These are phyloP conservation scores for Ceratocystis cubensis DNA, from an alignment of 2,329 filamentous ascomycete genomes.

Conservation along the genomic window DNA sequence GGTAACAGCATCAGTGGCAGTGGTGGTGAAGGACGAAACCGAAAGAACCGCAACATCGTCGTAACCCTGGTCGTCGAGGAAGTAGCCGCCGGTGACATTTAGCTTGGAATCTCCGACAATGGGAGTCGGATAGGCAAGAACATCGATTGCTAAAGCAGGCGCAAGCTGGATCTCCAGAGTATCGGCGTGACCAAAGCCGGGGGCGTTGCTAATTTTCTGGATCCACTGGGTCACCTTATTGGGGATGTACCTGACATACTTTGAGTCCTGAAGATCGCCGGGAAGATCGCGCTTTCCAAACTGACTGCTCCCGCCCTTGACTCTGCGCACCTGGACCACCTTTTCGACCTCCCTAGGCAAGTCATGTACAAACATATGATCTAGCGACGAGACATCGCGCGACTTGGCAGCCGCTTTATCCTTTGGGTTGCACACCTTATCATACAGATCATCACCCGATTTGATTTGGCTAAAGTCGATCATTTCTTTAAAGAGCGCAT, in stretches of 20 bases:
- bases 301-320: slow-evolving; percentile 6
- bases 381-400: slow-evolving; percentile 21
- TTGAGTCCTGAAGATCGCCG: slow-evolving; percentile 1
- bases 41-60: slow-evolving; percentile 29
- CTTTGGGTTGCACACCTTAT: slow-evolving; percentile 27
- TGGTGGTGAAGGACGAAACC: slow-evolving; percentile 25
- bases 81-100: slow-evolving; percentile 28
- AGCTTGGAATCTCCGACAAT: slow-evolving; percentile 26
- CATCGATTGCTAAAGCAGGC: not conserved
- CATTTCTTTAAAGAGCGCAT: slow-evolving; percentile 23
- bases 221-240: slow-evolving; percentile 3
- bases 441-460: slow-evolving; percentile 30
- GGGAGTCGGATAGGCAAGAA: slow-evolving; percentile 27
- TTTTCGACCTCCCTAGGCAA: slow-evolving; percentile 24
- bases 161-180: slow-evolving; percentile 4
- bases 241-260: slow-evolving; percentile 5
- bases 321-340: not conserved
- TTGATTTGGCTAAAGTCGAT: slow-evolving; percentile 27
- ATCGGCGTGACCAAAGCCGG: not conserved
- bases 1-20: slow-evolving; percentile 21
- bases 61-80: slow-evolving; percentile 28
- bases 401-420: slow-evolving; percentile 22
- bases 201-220: not conserved
- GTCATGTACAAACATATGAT: slow-evolving; percentile 24
- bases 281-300: slow-evolving; percentile 12